Evolutionary conservation across 139 green algal genomes (phyloP).

Genomic region (Edaphochlamys debaryana): DNA sequence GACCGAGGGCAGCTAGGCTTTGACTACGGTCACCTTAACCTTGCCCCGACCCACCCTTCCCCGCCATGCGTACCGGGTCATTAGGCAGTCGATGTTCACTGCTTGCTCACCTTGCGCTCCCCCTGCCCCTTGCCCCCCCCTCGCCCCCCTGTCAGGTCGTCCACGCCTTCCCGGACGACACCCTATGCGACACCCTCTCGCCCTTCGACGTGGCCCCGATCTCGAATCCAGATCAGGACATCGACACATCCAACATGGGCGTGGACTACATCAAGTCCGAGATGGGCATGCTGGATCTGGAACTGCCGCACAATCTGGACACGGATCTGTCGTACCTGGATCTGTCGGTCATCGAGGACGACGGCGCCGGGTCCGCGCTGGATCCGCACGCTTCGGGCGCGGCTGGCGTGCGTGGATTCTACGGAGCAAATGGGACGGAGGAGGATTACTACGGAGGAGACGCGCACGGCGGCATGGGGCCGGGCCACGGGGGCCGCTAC

Average conservation of each 20-base stretch:
- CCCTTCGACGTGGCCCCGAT: slow-evolving; percentile 3
- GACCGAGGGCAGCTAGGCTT: too few relatives aligned
- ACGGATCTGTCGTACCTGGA: neutral
- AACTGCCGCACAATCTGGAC: neutral
- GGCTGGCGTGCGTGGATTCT: neutral
- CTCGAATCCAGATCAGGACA: neutral
- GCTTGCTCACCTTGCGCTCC: too few relatives aligned
- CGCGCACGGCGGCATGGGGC: neutral
- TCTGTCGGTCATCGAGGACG: slow-evolving; percentile 3
- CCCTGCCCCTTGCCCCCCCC: too few relatives aligned
- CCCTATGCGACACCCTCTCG: neutral
- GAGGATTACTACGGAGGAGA: neutral
- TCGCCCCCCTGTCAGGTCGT: neutral
- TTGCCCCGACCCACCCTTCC: too few relatives aligned
- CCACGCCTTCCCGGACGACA: slow-evolving; percentile 14
- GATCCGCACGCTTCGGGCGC: too few relatives aligned
- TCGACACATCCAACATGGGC: neutral
- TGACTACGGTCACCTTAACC: too few relatives aligned
- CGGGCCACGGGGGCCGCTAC: too few relatives aligned
- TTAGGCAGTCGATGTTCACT: too few relatives aligned
- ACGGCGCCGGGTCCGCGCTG: neutral
- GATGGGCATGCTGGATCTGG: neutral
- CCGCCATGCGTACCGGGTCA: too few relatives aligned
- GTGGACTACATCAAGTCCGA: neutral
- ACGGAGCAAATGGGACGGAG: neutral